phyloP scores from a whole-genome alignment of 192 early-diverging fungal genomes.

The Coemansia sp. region DNA sequence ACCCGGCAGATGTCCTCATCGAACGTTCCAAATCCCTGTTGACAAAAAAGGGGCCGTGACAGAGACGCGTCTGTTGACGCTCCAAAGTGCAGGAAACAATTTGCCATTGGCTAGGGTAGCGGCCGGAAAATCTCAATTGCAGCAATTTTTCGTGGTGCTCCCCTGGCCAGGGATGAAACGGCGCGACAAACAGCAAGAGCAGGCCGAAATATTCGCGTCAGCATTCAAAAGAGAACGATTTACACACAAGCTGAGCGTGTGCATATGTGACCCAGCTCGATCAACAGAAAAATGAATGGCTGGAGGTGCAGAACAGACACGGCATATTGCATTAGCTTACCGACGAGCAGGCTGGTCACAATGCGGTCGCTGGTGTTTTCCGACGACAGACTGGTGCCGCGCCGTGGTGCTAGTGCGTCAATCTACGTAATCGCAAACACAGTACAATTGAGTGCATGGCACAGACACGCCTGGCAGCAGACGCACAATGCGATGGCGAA shows the following conservation, averaged over 20 bases:
- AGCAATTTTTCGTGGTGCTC: too few species aligned
- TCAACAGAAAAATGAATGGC: too few species aligned
- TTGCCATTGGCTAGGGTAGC: not conserved
- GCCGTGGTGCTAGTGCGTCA: conserved; percentile 72
- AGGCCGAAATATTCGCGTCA: too few species aligned
- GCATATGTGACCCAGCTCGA: not conserved
- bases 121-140: too few species aligned
- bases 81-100: not conserved
- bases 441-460: not conserved
- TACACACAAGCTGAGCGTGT: not conserved
- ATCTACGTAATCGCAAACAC: conserved; percentile 54
- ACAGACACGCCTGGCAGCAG: not conserved
- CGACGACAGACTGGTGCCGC: conserved; percentile 64
- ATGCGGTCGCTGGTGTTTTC: conserved; percentile 84
- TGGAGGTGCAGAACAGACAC: too few species aligned
- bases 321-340: conserved; percentile 23
- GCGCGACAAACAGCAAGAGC: too few species aligned
- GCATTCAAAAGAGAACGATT: conserved; percentile 4
- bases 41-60: not conserved
- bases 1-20: too few species aligned
- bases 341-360: conserved; percentile 75
- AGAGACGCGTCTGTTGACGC: not conserved
- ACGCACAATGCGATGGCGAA: not conserved
- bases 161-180: too few species aligned
- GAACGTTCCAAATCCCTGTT: too few species aligned